A percentile compares a stretch with the other conserved stretches of the same genome.
phyloP scores from a whole-genome alignment of 805 yeast genomes.

The Candida koratica region DNA sequence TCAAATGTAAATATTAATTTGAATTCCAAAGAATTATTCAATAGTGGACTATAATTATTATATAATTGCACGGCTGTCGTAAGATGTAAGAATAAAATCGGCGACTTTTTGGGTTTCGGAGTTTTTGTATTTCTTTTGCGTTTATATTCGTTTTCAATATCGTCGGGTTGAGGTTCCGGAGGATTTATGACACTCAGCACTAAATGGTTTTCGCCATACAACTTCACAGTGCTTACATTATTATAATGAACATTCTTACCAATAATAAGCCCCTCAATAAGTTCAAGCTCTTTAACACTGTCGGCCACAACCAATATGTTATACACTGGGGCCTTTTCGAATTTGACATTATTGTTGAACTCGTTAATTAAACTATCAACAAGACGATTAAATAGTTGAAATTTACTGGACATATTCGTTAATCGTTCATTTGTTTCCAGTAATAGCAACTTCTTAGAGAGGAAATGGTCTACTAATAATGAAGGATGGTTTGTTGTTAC shows the following conservation, averaged over 20 bases:
- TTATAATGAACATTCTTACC: conserved; percentile 66
- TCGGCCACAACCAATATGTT: conserved; percentile 49
- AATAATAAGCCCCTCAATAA: conserved; percentile 72
- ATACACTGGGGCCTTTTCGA: conserved; percentile 14
- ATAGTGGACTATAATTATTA: conserved; percentile 25
- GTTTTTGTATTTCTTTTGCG: conserved; percentile 7
- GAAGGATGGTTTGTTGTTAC: conserved; percentile 65
- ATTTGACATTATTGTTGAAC: conserved; percentile 16
- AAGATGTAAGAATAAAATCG: conserved; percentile 22
- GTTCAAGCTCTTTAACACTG: conserved; percentile 65
- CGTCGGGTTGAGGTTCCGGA: background rate
- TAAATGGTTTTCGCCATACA: conserved; percentile 40
- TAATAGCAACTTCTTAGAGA: conserved; percentile 63
- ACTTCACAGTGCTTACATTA: conserved; percentile 63
- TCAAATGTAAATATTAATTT: conserved; percentile 38
- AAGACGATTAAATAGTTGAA: conserved; percentile 49
- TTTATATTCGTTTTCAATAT: conserved; percentile 11
- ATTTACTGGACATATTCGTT: conserved; percentile 55
- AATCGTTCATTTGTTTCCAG: conserved; percentile 61
- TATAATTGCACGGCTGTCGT: conserved; percentile 33
- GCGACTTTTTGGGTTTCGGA: conserved; percentile 2
- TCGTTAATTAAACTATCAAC: conserved; percentile 29
- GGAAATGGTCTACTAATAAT: conserved; percentile 69
- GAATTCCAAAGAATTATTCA: conserved; percentile 18
- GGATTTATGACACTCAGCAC: conserved; percentile 1